A percentile compares a stretch with the other conserved stretches of the same genome.
These are phyloP conservation scores for Tetrahymena malaccensis DNA, from an alignment of 73 alveolate species.

Conservation along the genomic window DNA sequence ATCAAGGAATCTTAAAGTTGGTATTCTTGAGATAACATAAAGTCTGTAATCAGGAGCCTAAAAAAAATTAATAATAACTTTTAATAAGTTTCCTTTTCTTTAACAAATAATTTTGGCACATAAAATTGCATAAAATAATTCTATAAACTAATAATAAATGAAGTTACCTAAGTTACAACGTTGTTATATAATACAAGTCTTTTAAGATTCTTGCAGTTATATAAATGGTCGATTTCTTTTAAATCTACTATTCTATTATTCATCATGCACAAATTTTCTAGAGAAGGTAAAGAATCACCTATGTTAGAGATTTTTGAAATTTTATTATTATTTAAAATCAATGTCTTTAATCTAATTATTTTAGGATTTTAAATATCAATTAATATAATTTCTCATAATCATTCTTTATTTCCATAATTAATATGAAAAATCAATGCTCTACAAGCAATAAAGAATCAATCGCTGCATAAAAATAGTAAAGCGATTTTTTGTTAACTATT, in stretches of 20 bases:
- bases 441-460: too few species aligned
- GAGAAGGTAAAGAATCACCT: constrained; percentile 17
- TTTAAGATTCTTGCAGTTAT: constrained; percentile 35
- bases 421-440: not conserved
- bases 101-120: too few species aligned
- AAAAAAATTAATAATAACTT: too few species aligned
- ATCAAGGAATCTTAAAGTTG: constrained; percentile 17
- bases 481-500: not conserved
- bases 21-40: constrained; percentile 23
- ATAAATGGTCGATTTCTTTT: constrained; percentile 28
- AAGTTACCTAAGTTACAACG: constrained; percentile 10
- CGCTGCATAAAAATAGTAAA: not conserved
- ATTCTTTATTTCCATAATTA: not conserved
- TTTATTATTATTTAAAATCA: constrained; percentile 26
- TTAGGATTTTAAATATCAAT: not conserved
- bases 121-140: too few species aligned
- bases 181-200: constrained; percentile 20
- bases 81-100: too few species aligned
- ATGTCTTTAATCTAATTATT: constrained; percentile 19
- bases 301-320: constrained; percentile 16
- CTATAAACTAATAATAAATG: not conserved
- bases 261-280: constrained; percentile 13
- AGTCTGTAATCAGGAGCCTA: constrained; percentile 24
- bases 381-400: not conserved
- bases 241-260: constrained; percentile 38